Evolutionary conservation across 2,329 filamentous ascomycete species (phyloP).

Genomic region (Aureobasidium zeae): DNA sequence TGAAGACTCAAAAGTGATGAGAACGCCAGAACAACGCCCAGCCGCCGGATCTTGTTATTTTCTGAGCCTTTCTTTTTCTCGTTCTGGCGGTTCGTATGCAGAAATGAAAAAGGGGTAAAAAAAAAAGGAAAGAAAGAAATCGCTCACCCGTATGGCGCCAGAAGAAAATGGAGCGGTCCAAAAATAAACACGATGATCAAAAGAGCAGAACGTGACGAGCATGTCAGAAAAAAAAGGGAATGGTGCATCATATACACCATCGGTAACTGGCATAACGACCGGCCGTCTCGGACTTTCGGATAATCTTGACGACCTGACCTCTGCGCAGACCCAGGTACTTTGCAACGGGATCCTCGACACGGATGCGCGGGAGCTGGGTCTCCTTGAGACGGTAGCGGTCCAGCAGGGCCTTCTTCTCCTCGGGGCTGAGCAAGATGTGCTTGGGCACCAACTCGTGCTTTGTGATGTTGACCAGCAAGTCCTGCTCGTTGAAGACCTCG

Average conservation of each 20-base stretch:
- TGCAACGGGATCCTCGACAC: slow-evolving; percentile 84
- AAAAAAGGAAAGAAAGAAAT: too few relatives aligned
- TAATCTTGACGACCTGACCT: slow-evolving; percentile 97
- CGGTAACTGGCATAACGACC: slow-evolving; percentile 95
- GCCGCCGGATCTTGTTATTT: too few relatives aligned
- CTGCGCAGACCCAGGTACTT: slow-evolving; percentile 83
- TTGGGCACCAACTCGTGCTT: slow-evolving; percentile 93
- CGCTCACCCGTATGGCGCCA: slow-evolving; percentile 1
- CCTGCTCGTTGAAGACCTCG: slow-evolving; percentile 92
- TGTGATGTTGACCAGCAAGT: slow-evolving; percentile 95
- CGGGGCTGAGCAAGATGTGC: slow-evolving; percentile 79
- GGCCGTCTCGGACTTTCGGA: slow-evolving; percentile 87
- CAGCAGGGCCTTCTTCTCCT: slow-evolving; percentile 79
- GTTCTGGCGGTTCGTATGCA: too few relatives aligned
- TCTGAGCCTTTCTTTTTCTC: slow-evolving; percentile 5
- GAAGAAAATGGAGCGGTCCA: too few relatives aligned
- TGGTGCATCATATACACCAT: slow-evolving; percentile 41
- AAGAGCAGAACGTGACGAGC: too few relatives aligned
- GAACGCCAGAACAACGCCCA: too few relatives aligned
- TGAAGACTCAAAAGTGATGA: too few relatives aligned
- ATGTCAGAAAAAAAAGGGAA: background rate
- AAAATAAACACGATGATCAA: too few relatives aligned
- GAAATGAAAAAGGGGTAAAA: too few relatives aligned
- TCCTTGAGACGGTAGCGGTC: slow-evolving; percentile 93
- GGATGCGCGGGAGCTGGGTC: slow-evolving; percentile 87